phyloP scores from a whole-genome alignment of 768 basidiomycete genomes.

The Leucosporidium yakuticum region DNA sequence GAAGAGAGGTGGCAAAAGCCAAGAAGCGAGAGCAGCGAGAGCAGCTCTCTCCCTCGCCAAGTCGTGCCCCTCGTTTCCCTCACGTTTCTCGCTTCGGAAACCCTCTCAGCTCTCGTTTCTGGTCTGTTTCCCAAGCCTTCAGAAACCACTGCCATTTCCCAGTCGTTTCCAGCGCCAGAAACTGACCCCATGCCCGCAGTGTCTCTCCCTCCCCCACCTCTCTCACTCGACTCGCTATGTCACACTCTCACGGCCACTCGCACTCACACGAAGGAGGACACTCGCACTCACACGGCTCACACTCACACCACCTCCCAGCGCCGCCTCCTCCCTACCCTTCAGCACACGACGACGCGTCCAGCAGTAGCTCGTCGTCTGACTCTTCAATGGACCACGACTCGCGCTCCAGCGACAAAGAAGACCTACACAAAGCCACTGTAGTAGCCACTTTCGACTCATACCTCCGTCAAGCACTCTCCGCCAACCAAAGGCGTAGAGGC shows the following conservation, averaged over 20 bases:
- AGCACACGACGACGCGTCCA: background rate
- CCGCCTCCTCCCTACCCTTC: background rate
- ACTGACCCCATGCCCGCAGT: background rate
- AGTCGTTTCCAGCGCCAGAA: no score
- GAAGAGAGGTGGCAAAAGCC: no score
- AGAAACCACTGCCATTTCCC: no score
- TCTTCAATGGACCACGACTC: background rate
- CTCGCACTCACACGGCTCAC: background rate
- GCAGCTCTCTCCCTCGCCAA: no score
- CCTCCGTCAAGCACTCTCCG: conserved; percentile 43
- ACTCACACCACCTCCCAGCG: background rate
- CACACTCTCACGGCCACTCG: conserved; percentile 5
- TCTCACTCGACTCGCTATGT: background rate
- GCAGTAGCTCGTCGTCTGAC: background rate
- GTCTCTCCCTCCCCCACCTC: background rate
- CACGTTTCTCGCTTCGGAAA: no score
- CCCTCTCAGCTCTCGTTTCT: no score
- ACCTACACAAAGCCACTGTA: conserved; percentile 20
- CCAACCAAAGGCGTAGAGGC: conserved; percentile 64
- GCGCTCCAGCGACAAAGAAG: background rate
- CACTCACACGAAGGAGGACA: background rate
- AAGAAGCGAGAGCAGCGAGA: no score
- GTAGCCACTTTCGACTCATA: conserved; percentile 26
- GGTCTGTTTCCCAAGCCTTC: no score
- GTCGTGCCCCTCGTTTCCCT: no score